phyloP scores from a whole-genome alignment of 108 stramenopile genomes.

The Nitzschia palea region DNA sequence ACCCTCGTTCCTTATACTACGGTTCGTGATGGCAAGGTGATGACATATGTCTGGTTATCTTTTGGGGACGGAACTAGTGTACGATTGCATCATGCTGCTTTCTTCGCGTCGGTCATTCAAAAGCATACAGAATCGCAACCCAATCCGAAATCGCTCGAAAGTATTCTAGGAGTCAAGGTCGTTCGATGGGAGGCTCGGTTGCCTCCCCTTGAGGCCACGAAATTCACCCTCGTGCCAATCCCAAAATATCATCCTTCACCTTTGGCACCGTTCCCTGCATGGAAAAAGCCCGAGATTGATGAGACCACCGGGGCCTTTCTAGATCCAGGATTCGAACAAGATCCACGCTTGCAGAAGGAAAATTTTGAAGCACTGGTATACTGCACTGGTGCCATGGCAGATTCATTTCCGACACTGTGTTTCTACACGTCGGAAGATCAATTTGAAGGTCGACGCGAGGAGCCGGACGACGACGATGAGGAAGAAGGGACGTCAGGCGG shows the following conservation, averaged over 20 bases:
- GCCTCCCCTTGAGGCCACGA: constrained; percentile 17
- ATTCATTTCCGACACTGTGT: constrained; percentile 43
- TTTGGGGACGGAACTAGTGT: constrained; percentile 75
- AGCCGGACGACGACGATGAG: constrained; percentile 9
- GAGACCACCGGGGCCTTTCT: constrained; percentile 12
- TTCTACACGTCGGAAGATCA: constrained; percentile 67
- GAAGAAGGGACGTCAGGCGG: background rate
- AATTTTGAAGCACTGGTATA: constrained; percentile 45
- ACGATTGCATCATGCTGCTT: constrained; percentile 63
- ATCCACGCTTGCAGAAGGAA: constrained; percentile 9
- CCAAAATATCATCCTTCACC: constrained; percentile 51
- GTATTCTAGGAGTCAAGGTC: constrained; percentile 15
- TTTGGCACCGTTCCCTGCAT: constrained; percentile 40
- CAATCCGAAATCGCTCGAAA: constrained; percentile 24
- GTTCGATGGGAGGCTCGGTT: constrained; percentile 35
- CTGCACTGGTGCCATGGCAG: constrained; percentile 20
- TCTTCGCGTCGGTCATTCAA: constrained; percentile 58
- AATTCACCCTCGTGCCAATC: constrained; percentile 33
- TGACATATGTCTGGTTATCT: constrained; percentile 60
- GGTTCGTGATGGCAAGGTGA: background rate
- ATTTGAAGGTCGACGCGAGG: constrained; percentile 19
- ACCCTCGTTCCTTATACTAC: constrained; percentile 23
- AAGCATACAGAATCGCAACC: constrained; percentile 21
- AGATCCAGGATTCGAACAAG: constrained; percentile 6
- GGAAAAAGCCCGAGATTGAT: constrained; percentile 30